These are phyloP conservation scores for Globisporangium abappressorium DNA, from an alignment of 352 stramenopile species.

Conservation along the genomic window DNA sequence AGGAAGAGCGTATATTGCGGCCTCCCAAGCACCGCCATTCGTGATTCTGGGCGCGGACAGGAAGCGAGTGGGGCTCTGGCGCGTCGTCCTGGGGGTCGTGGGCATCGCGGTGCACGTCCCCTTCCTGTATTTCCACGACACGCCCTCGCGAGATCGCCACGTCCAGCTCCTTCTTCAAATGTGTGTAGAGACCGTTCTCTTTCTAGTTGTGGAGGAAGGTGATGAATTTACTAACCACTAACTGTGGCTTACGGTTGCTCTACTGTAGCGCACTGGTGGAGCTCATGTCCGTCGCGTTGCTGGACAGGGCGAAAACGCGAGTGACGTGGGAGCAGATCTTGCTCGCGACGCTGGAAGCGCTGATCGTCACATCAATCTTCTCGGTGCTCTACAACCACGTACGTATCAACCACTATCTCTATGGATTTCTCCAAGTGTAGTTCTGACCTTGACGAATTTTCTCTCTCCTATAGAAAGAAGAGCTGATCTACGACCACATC, in stretches of 20 bases:
- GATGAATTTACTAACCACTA: no score
- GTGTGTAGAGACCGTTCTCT: no score
- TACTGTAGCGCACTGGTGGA: slow-evolving; percentile 27
- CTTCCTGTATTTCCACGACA: slow-evolving; percentile 8
- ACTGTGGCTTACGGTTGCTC: background rate
- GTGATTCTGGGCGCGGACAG: background rate
- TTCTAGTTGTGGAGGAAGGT: no score
- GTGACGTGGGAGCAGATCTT: slow-evolving; percentile 20
- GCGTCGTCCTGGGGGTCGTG: slow-evolving; percentile 2
- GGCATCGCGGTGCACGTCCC: background rate
- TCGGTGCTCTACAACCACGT: slow-evolving; percentile 34
- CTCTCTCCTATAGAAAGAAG: slow-evolving; percentile 9
- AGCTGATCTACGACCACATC: slow-evolving; percentile 37
- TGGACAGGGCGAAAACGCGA: slow-evolving; percentile 12
- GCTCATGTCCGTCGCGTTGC: slow-evolving; percentile 17
- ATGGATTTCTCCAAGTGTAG: background rate
- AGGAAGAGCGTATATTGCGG: slow-evolving; percentile 21
- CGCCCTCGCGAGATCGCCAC: background rate
- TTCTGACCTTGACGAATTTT: background rate
- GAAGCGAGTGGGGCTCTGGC: slow-evolving; percentile 11
- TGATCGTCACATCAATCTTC: slow-evolving; percentile 30
- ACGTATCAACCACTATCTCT: background rate
- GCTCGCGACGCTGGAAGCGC: slow-evolving; percentile 23
- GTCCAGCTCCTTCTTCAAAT: slow-evolving; percentile 20
- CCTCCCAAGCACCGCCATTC: background rate